phyloP scores from a whole-genome alignment of 768 basidiomycete genomes.

The Terana coerulea region DNA sequence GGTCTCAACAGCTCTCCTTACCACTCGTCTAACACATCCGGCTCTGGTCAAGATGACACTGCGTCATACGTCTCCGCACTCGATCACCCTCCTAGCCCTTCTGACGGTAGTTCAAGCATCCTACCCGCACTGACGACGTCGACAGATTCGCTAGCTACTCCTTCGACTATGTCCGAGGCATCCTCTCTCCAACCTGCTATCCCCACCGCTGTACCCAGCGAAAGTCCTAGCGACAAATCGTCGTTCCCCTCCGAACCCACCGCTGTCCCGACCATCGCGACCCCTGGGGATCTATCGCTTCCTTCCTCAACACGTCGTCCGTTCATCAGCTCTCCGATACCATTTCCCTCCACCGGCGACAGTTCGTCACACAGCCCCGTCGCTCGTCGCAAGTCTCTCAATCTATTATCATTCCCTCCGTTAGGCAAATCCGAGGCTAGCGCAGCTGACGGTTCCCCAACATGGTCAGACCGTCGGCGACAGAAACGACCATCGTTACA shows the following conservation, averaged over 20 bases:
- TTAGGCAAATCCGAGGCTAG: slow-evolving; percentile 22
- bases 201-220: background rate
- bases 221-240: background rate
- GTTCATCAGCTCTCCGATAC: slow-evolving; percentile 8
- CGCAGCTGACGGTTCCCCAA: slow-evolving; percentile 17
- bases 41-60: slow-evolving; percentile 21
- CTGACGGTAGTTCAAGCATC: slow-evolving; percentile 24
- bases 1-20: slow-evolving; percentile 2
- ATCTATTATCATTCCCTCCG: slow-evolving; percentile 28
- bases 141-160: slow-evolving; percentile 58
- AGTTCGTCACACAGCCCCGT: slow-evolving; percentile 28
- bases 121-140: slow-evolving; percentile 50
- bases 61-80: slow-evolving; percentile 27
- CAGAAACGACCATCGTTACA: slow-evolving; percentile 69
- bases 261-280: slow-evolving; percentile 4
- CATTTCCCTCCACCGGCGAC: slow-evolving; percentile 43
- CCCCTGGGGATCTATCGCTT: slow-evolving; percentile 9
- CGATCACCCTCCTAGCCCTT: slow-evolving; percentile 34
- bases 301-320: slow-evolving; percentile 11
- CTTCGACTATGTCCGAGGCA: slow-evolving; percentile 51
- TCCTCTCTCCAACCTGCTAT: slow-evolving; percentile 12
- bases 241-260: background rate
- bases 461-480: slow-evolving; percentile 26
- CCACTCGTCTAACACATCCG: slow-evolving; percentile 2
- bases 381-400: slow-evolving; percentile 33